Evolutionary conservation across 2,329 filamentous ascomycete genomes (phyloP), one percentile per base, ranked within the genome.

Genomic region (Diaporthe capsici): DNA sequence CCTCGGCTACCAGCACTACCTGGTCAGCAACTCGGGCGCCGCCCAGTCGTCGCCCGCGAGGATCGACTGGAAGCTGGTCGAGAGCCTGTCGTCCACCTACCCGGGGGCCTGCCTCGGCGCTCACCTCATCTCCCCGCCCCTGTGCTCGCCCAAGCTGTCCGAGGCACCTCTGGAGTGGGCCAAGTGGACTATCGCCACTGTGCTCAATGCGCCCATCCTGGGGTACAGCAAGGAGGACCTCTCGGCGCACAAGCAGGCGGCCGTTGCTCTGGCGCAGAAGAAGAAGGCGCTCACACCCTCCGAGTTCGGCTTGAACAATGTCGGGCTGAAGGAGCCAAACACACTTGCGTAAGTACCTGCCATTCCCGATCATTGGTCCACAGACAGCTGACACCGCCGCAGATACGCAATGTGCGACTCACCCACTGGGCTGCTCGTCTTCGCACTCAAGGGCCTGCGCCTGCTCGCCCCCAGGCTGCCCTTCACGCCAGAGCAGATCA

Each of bases 351-450:
- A 76, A 76, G 73, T 71, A 22, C 34, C 42, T n/a, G 34, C 7
- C 20, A 17, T 17, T 2, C 12, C 34, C 49, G 1, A 25, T 2
- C 25, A 25, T 10, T 6, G 42, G 42, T 12, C 53, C 28, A 20
- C 53, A 39, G 37, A 39, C 10, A 3, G 25, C 63, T 68, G 47
- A 68, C 65, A 22, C 22, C 17, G 31, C 17, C 10, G n/a, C 55
- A 76, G 75, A 0, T 92, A 92, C 78, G 90, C 90, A 1, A 84
- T 92, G 2, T 92, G 90, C 79, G 91, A 92, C 81, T 92, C 90
- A 4, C 91, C 91, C 0, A 87, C 88, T 0, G 91, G 91, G 0
- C 81, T 92, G 10, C 82, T 92, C 12, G 88, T 90, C 42, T 88
- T 90, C 76, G 85, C 91, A 6, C 80, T 91, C 75, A 87, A 86